phyloP scores from a whole-genome alignment of 2,329 filamentous ascomycete genomes.

The Alternaria sp. region DNA sequence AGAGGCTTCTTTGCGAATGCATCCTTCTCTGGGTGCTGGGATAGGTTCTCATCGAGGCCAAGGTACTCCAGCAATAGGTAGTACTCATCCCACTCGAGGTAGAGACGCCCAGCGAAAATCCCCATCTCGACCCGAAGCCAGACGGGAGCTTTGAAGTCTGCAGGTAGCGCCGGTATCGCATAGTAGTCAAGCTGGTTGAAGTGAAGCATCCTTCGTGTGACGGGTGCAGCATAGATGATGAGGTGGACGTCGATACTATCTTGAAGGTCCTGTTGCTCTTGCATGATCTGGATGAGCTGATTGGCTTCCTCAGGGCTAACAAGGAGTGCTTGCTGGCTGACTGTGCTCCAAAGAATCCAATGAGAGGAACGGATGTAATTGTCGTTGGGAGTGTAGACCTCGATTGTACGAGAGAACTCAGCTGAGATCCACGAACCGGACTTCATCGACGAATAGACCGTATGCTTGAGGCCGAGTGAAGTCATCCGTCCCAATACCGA shows the following conservation, averaged over 20 bases:
- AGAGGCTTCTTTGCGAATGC: conserved; percentile 36
- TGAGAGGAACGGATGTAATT: conserved; percentile 60
- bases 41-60: conserved; percentile 17
- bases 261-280: background rate
- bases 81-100: conserved; percentile 61
- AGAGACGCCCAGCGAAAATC: conserved; percentile 66
- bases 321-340: conserved; percentile 59
- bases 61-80: conserved; percentile 34
- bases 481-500: conserved; percentile 49
- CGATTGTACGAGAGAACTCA: conserved; percentile 60
- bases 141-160: conserved; percentile 51
- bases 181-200: conserved; percentile 65
- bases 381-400: conserved; percentile 47
- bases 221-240: conserved; percentile 65
- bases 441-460: conserved; percentile 10
- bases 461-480: conserved; percentile 45
- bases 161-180: conserved; percentile 57
- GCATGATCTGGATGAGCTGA: conserved; percentile 56
- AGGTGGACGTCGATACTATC: conserved; percentile 50
- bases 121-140: conserved; percentile 67
- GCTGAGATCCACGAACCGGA: conserved; percentile 49
- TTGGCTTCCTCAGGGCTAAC: conserved; percentile 71
- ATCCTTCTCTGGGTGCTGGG: conserved; percentile 1
- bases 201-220: conserved; percentile 65
- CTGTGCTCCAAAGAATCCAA: conserved; percentile 66